Evolutionary conservation across 202 grass and related monocot genomes (phyloP).

Genomic region (Panicum hallii): DNA sequence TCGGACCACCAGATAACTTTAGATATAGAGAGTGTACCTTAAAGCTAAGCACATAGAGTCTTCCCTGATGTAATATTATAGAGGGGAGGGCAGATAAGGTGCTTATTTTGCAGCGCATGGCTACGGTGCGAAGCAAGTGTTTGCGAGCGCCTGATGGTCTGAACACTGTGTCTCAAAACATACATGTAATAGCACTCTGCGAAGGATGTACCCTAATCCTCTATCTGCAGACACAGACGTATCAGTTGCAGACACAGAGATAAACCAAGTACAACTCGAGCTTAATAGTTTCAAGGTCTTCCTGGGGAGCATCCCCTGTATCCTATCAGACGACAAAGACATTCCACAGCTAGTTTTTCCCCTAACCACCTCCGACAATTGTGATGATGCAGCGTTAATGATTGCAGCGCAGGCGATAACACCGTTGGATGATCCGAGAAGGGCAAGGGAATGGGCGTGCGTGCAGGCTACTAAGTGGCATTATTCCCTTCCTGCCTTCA

Average conservation of each 20-base stretch:
- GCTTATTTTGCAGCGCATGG: neutral
- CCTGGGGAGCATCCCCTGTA: neutral
- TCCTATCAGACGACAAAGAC: neutral
- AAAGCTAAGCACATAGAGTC: slow-evolving; percentile 10
- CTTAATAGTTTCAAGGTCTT: neutral
- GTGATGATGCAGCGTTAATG: neutral
- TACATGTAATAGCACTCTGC: neutral
- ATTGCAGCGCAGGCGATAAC: neutral
- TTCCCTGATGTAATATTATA: slow-evolving; percentile 10
- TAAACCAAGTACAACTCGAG: neutral
- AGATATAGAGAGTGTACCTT: neutral
- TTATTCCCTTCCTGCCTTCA: slow-evolving; percentile 36
- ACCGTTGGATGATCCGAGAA: neutral
- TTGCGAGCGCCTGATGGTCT: neutral
- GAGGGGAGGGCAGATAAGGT: slow-evolving; percentile 16
- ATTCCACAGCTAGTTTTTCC: neutral
- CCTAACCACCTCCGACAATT: neutral
- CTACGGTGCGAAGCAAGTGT: neutral
- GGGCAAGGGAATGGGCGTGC: neutral
- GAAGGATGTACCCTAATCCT: neutral
- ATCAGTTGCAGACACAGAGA: neutral
- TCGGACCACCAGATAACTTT: slow-evolving; percentile 12
- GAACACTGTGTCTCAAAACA: neutral
- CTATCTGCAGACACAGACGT: neutral
- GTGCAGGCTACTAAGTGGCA: slow-evolving; percentile 31